phyloP scores from a whole-genome alignment of 495 filamentous ascomycete genomes.

The Glutinoglossum americanum region DNA sequence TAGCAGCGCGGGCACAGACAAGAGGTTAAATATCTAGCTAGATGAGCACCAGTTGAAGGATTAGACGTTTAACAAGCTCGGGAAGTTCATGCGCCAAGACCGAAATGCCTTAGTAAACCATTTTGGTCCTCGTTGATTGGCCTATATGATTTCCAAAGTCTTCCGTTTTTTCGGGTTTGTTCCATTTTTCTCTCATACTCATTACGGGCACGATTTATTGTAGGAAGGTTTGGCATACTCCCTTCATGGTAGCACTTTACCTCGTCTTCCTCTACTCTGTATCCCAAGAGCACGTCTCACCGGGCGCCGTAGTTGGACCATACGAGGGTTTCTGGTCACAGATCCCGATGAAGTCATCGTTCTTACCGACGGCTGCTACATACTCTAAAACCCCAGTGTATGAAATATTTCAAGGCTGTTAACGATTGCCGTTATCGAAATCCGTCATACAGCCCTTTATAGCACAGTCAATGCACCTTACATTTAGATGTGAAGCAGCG shows the following conservation, averaged over 20 bases:
- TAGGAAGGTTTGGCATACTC: slow-evolving; percentile 39
- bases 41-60: background rate
- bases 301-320: slow-evolving; percentile 46
- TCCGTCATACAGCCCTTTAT: too few species aligned
- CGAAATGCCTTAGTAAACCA: background rate
- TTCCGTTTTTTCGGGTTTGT: slow-evolving; percentile 10
- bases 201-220: slow-evolving; percentile 68
- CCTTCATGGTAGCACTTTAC: slow-evolving; percentile 13
- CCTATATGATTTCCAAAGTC: background rate
- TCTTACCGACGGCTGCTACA: slow-evolving; percentile 45
- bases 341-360: slow-evolving; percentile 27
- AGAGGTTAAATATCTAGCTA: background rate
- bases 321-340: slow-evolving; percentile 22
- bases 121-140: background rate
- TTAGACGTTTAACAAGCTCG: slow-evolving; percentile 1
- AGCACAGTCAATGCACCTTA: too few species aligned
- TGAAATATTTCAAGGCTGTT: too few species aligned
- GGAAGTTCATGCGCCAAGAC: background rate
- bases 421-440: too few species aligned
- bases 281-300: slow-evolving; percentile 30
- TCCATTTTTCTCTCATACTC: slow-evolving; percentile 26
- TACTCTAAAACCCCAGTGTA: slow-evolving; percentile 5
- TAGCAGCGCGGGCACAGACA: slow-evolving; percentile 30
- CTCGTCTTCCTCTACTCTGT: slow-evolving; percentile 41
- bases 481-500: too few species aligned